Evolutionary conservation across 768 basidiomycete species (phyloP).

Genomic region (Russula brevipes): DNA sequence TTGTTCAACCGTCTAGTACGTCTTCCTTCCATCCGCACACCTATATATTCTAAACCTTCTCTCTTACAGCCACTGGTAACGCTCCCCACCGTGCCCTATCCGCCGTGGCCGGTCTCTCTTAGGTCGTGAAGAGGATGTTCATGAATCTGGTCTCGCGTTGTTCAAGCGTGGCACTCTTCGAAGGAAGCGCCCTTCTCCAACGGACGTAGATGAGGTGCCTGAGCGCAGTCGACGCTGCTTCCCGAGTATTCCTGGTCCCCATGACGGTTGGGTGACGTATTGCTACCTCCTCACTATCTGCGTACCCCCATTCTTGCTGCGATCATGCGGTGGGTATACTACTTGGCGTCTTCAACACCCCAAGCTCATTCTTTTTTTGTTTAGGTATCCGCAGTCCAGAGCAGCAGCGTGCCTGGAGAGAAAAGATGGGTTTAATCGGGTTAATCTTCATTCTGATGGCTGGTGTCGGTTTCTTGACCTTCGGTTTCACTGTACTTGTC

Average conservation of each 20-base stretch:
- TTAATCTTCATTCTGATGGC: conserved; percentile 85
- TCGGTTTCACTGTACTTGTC: conserved; percentile 93
- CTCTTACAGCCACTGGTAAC: conserved; percentile 65
- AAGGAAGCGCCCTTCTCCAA: conserved; percentile 51
- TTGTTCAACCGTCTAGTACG: conserved; percentile 82
- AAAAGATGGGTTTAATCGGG: conserved; percentile 90
- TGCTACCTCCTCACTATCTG: conserved; percentile 80
- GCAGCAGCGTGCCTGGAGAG: conserved; percentile 94
- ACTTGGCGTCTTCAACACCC: neutral
- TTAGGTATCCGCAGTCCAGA: conserved; percentile 86
- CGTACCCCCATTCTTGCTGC: conserved; percentile 74
- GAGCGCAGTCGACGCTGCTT: conserved; percentile 50
- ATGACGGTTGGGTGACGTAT: conserved; percentile 94
- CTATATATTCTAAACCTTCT: conserved; percentile 13
- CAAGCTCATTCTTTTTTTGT: neutral
- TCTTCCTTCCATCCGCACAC: conserved; percentile 27
- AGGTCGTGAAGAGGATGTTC: conserved; percentile 83
- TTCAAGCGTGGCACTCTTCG: conserved; percentile 86
- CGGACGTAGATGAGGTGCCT: conserved; percentile 37
- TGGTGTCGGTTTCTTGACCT: conserved; percentile 93
- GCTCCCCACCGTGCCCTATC: conserved; percentile 55
- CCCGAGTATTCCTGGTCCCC: conserved; percentile 80
- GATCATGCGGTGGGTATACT: conserved; percentile 62
- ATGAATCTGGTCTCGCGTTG: conserved; percentile 87
- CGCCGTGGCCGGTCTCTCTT: conserved; percentile 88